These are phyloP conservation scores for Blastobotrys indianensis DNA, from an alignment of 1,139 yeast genomes.

Conservation along the genomic window DNA sequence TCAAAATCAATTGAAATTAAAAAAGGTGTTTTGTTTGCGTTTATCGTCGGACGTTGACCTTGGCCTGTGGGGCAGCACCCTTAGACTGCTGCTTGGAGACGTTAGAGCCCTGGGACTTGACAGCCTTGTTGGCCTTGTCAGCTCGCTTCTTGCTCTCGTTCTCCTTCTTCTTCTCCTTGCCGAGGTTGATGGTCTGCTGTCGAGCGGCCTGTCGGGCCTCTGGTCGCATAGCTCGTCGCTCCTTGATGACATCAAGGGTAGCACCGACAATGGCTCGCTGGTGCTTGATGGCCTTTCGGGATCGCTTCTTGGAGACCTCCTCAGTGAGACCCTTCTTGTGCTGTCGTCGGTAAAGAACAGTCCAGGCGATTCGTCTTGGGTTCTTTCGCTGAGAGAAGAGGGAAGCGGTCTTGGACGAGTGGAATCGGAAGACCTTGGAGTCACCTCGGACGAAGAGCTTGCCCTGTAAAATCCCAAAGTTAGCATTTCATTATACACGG, in stretches of 20 bases:
- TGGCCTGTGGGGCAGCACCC: conserved; percentile 22
- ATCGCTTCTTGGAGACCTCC: conserved; percentile 95
- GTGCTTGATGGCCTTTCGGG: conserved; percentile 96
- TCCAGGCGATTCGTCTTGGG: conserved; percentile 99
- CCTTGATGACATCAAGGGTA: conserved; percentile 94
- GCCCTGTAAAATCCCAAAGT: conserved; percentile 43
- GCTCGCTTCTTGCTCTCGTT: conserved; percentile 94
- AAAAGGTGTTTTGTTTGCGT: not conserved
- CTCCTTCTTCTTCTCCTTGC: conserved; percentile 93
- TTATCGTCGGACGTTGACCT: conserved; percentile 17
- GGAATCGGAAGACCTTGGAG: conserved; percentile 99
- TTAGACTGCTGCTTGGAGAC: conserved; percentile 38
- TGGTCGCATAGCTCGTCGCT: conserved; percentile 94
- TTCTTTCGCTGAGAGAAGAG: conserved; percentile 99
- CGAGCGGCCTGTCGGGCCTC: conserved; percentile 98
- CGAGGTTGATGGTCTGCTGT: conserved; percentile 83
- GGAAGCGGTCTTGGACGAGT: conserved; percentile 95
- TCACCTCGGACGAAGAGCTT: conserved; percentile 99
- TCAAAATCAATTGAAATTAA: too few species aligned
- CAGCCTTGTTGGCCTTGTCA: conserved; percentile 82
- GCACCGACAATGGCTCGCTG: conserved; percentile 99
- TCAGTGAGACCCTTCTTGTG: conserved; percentile 99
- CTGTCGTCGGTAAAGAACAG: conserved; percentile 98
- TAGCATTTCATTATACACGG: not conserved
- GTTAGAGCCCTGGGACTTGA: conserved; percentile 74